Conservation (phyloP, 768 basidiomycete genomes). For the Kwoniella bestiolae region DNA sequence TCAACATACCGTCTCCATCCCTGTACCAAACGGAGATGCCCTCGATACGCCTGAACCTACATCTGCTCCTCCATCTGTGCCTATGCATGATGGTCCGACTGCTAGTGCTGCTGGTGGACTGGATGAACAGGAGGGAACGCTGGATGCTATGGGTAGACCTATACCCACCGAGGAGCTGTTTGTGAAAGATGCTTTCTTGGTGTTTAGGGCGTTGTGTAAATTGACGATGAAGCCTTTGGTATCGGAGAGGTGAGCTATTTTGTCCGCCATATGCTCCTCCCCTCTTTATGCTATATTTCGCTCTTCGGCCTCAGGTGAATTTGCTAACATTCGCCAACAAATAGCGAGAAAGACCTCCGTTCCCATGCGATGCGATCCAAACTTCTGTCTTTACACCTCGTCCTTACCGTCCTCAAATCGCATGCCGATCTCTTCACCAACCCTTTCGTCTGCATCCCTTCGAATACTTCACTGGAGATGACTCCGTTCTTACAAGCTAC, state of each 20-base stretch:
- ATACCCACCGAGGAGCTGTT: constrained; percentile 84
- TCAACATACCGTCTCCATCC: constrained; percentile 42
- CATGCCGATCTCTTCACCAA: constrained; percentile 90
- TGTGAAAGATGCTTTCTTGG: constrained; percentile 96
- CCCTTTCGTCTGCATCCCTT: constrained; percentile 85
- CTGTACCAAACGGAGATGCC: constrained; percentile 50
- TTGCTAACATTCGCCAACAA: too few species aligned
- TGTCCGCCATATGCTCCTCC: neutral
- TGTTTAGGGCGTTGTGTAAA: constrained; percentile 95
- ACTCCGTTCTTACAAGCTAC: constrained; percentile 89
- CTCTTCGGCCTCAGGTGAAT: too few species aligned
- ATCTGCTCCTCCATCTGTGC: constrained; percentile 1
- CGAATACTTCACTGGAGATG: constrained; percentile 82
- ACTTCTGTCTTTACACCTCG: constrained; percentile 87
- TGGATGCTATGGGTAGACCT: constrained; percentile 58
- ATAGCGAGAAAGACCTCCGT: constrained; percentile 89
- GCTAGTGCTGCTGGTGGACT: constrained; percentile 11
- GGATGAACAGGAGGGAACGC: constrained; percentile 39
- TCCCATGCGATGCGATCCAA: constrained; percentile 98
- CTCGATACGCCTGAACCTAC: constrained; percentile 41
- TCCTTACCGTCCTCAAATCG: constrained; percentile 86
- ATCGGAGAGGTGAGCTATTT: constrained; percentile 75
- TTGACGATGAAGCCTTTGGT: constrained; percentile 96
- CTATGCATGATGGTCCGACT: constrained; percentile 9
- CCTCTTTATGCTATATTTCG: neutral